phyloP scores from a whole-genome alignment of 1,139 yeast species.

The Hansenula sp. region DNA sequence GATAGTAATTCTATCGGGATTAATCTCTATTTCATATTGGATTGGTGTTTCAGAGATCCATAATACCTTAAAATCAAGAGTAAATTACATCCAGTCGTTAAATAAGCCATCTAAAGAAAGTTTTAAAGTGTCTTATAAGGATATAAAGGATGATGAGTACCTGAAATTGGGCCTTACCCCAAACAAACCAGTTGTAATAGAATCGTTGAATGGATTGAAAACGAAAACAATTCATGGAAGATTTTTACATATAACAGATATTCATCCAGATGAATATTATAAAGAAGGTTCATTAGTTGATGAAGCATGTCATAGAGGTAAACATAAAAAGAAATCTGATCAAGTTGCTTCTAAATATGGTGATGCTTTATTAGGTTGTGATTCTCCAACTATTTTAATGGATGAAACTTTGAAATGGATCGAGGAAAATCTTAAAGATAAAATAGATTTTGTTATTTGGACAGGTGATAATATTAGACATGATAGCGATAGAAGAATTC shows the following conservation, averaged over 20 bases:
- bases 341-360: slow-evolving; percentile 59
- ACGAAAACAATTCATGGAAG: slow-evolving; percentile 49
- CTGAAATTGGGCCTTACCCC: slow-evolving; percentile 32
- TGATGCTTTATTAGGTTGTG: slow-evolving; percentile 71
- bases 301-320: slow-evolving; percentile 55
- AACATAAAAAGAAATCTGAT: slow-evolving; percentile 26
- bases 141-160: background rate
- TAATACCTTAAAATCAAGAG: too few species aligned
- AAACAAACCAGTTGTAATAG: slow-evolving; percentile 25
- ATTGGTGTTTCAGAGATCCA: too few species aligned
- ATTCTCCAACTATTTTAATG: slow-evolving; percentile 57
- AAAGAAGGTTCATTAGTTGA: slow-evolving; percentile 45
- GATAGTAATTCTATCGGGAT: too few species aligned
- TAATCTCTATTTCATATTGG: too few species aligned
- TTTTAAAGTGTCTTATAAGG: background rate
- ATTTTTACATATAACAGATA: slow-evolving; percentile 78
- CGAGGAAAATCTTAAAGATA: slow-evolving; percentile 55
- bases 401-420: slow-evolving; percentile 67
- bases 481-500: slow-evolving; percentile 70
- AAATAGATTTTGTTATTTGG: slow-evolving; percentile 84
- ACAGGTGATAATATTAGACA: slow-evolving; percentile 88
- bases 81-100: too few species aligned
- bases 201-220: slow-evolving; percentile 7
- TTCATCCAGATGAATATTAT: slow-evolving; percentile 81
- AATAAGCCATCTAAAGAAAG: too few species aligned